phyloP scores from a whole-genome alignment of 768 basidiomycete genomes.

The Termitomyces sp. region DNA sequence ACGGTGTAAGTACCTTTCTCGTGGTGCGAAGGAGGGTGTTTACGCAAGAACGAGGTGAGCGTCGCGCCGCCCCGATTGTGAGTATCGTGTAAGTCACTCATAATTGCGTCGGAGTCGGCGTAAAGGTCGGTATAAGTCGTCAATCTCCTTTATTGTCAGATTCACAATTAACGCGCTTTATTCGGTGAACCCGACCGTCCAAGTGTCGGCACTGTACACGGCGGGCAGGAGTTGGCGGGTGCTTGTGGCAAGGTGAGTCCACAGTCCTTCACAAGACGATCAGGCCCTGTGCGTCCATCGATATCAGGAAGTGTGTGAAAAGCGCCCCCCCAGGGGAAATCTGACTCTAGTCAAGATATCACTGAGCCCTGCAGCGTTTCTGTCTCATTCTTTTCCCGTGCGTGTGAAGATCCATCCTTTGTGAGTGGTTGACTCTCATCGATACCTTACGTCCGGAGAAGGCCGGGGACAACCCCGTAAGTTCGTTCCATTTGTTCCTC shows the following conservation, averaged over 20 bases:
- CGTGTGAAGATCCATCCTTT: background rate
- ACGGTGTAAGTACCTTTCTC: no score
- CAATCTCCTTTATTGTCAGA: background rate
- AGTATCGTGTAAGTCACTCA: background rate
- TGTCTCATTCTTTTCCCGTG: no score
- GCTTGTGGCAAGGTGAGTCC: background rate
- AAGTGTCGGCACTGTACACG: background rate
- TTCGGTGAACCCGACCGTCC: background rate
- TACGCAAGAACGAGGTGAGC: no score
- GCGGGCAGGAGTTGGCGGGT: background rate
- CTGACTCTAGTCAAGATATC: background rate
- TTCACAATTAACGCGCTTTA: background rate
- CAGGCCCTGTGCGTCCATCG: background rate
- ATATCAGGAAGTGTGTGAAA: background rate
- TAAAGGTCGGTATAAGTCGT: background rate
- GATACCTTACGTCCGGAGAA: no score
- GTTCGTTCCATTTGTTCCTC: no score
- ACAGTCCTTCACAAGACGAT: background rate
- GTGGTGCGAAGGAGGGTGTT: no score
- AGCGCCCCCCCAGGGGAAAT: background rate
- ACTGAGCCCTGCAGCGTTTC: background rate
- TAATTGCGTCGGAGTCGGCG: background rate
- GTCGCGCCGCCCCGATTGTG: no score
- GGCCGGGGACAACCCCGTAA: no score
- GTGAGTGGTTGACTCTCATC: background rate